Percentiles rank a stretch among this genome's conserved stretches.
Conservation (phyloP, 1,284 basidiomycete species). For the Boletellus deceptivus region DNA sequence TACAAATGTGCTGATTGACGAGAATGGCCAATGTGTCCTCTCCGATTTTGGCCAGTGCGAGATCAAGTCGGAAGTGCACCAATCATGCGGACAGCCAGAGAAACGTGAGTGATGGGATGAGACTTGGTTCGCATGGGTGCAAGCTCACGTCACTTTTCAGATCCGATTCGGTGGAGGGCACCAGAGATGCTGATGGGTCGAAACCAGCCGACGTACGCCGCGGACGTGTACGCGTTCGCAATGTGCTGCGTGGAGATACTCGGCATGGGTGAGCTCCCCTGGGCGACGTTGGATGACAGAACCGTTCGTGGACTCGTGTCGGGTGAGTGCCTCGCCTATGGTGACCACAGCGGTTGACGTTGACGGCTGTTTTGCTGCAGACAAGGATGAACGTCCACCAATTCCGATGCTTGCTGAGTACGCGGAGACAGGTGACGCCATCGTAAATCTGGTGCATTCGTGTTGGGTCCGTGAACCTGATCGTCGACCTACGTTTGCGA, state of each 20-base stretch:
- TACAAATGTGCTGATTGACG: conserved; percentile 71
- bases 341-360: not conserved
- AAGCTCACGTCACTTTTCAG: conserved; percentile 33
- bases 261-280: conserved; percentile 59
- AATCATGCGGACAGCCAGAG: conserved; percentile 50
- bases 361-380: conserved; percentile 33
- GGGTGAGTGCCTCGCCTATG: conserved; percentile 39
- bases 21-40: conserved; percentile 62
- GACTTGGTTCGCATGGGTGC: not conserved
- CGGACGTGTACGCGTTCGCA: conserved; percentile 74
- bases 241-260: conserved; percentile 72
- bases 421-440: conserved; percentile 17
- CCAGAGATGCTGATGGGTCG: conserved; percentile 70
- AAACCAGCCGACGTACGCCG: conserved; percentile 57
- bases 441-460: conserved; percentile 40
- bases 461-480: conserved; percentile 53
- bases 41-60: conserved; percentile 79
- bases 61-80: conserved; percentile 68
- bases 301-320: conserved; percentile 59
- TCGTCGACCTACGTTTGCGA: conserved; percentile 48
- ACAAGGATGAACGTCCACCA: conserved; percentile 52
- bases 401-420: conserved; percentile 39
- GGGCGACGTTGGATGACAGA: conserved; percentile 58
- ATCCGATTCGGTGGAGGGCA: conserved; percentile 69
- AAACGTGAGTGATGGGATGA: conserved; percentile 45